A percentile compares a stretch with the other conserved stretches of the same genome.
phyloP scores from a whole-genome alignment of 345 rosid genomes.

The Mangifera indica region DNA sequence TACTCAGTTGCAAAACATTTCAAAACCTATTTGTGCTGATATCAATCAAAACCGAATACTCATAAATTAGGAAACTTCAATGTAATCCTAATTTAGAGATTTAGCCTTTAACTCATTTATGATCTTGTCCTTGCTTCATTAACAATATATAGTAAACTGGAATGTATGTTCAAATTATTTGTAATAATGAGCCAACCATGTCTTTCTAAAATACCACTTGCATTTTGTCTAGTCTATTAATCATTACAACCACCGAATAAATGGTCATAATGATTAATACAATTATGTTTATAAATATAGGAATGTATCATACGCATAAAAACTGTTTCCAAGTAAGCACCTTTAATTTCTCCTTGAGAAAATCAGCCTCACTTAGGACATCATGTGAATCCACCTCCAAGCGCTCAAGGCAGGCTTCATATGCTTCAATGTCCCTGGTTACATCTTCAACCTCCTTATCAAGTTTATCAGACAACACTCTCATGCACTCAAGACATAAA shows the following conservation, averaged over 20 bases:
- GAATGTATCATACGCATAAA: not conserved
- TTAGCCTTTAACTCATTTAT: not conserved
- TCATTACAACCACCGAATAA: not conserved
- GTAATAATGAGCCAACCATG: not conserved
- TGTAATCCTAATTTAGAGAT: not conserved
- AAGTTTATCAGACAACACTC: conserved; percentile 84
- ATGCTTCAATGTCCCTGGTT: conserved; percentile 81
- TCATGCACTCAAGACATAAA: conserved; percentile 94
- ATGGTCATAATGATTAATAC: not conserved
- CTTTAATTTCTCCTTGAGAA: conserved; percentile 81
- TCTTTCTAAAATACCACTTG: not conserved
- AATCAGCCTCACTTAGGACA: conserved; percentile 88
- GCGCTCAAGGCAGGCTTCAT: conserved; percentile 75
- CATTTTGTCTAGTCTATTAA: not conserved
- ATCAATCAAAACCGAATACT: not conserved
- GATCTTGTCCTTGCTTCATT: not conserved
- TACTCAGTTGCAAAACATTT: not conserved
- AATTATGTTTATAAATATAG: not conserved
- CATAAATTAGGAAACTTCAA: not conserved
- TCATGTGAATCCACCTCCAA: conserved; percentile 73
- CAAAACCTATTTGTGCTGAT: not conserved
- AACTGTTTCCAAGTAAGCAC: conserved; percentile 27
- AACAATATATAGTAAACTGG: not conserved
- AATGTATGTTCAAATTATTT: not conserved
- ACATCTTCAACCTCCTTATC: conserved; percentile 97